These are phyloP conservation scores for Aspergillus quadrilineatus DNA, from an alignment of 2,329 filamentous ascomycete species.

Conservation along the genomic window DNA sequence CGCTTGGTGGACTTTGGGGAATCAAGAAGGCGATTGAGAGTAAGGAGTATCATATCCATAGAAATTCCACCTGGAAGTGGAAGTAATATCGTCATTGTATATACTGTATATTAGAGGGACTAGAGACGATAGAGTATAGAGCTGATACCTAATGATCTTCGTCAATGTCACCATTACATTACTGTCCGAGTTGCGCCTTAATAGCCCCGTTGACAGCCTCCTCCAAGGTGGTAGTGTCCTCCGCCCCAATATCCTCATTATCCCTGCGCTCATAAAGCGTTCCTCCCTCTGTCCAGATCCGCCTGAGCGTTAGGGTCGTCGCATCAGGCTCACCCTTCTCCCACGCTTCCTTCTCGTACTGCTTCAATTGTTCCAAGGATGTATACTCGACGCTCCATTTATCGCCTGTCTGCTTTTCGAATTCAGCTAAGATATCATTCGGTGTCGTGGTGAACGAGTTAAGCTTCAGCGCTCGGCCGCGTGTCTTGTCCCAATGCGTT, in stretches of 20 bases:
- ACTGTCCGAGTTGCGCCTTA: conserved; percentile 7
- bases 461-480: conserved; percentile 61
- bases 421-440: conserved; percentile 63
- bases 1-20: conserved; percentile 18
- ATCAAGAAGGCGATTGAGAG: conserved; percentile 20
- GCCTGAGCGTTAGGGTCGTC: conserved; percentile 59
- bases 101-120: conserved; percentile 5
- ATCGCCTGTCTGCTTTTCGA: conserved; percentile 63
- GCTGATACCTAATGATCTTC: too few species aligned
- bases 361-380: conserved; percentile 54
- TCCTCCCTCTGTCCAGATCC: conserved; percentile 72
- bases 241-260: conserved; percentile 59
- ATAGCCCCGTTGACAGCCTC: conserved; percentile 43
- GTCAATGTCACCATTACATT: neutral
- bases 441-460: conserved; percentile 70
- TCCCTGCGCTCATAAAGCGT: conserved; percentile 69
- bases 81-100: conserved; percentile 8
- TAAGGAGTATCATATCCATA: conserved; percentile 20
- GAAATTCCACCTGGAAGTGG: conserved; percentile 20
- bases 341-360: conserved; percentile 62
- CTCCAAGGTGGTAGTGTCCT: conserved; percentile 55
- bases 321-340: conserved; percentile 52
- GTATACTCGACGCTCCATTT: conserved; percentile 58
- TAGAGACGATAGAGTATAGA: neutral
- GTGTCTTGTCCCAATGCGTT: conserved; percentile 54